Base-by-base conservation (phyloP, 257 asterid species). In the Paulownia fortunei region DNA sequence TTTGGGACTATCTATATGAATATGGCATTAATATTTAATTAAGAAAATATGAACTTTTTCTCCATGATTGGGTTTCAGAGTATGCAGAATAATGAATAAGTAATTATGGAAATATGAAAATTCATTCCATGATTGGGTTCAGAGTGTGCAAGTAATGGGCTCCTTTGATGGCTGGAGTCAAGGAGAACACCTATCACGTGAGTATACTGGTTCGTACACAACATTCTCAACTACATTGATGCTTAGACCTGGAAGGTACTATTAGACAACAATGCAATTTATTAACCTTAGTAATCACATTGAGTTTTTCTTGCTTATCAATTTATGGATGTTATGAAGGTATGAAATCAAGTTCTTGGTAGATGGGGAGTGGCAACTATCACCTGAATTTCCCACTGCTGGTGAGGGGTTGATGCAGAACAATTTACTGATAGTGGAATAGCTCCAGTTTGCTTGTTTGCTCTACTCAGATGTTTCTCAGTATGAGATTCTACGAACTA, bases 101-200 rank as follows among this genome's bases (percentile, higher is more conserved):
- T 42, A 12, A 32, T 8, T 21, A 41, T n/a, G 42, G 81, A 41
- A 68, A 49, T 44, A 18, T 37, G 73, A 59, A 39, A 56, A 41
- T 69, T 67, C 19, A 36, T 81, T 26, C 11, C 58, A 36, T 65
- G 58, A 66, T 51, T 76, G 61, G 34, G n/a, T 76, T 70, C 81
- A 95, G 98, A 90, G 92, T 62, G 98, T 95, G 77, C 94, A 92
- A 89, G 96, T 95, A 49, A 90, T 95, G 97, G 98, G 98, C 26
- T 95, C 98, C 13, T 95, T 93, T 72, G 95, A 95, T 76, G 93
- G 96, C 41, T 95, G 99, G 99, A 88, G 86, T 72, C 83, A 82
- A 86, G 98, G 97, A 66, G 99, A 95, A 79, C 82, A 90, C 68
- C 83, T 95, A 51, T 93, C 98, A 39, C 92, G 92, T 0, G 97